Base-by-base conservation (phyloP, 2,329 filamentous ascomycete genomes). In the Aschersonia sp. region DNA sequence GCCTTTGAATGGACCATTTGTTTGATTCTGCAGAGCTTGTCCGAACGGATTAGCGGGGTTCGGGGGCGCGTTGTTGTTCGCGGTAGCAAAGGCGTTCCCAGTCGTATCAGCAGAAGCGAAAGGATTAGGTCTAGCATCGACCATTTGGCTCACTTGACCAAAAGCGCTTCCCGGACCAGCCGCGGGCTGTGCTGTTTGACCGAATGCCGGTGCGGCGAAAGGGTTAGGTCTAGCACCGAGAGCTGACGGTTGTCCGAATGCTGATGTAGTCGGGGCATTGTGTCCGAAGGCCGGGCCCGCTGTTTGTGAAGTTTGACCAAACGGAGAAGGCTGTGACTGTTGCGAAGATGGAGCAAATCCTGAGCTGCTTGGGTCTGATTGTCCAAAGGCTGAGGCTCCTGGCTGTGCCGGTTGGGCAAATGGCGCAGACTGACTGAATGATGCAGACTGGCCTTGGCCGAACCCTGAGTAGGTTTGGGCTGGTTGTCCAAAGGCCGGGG, bases 331-430 rank as follows among this genome's bases (percentile, higher is more conserved):
- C 30, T 47, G 45, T 42, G 47, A 29, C n/a, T 46, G 35, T 7
- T 54, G 52, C n/a, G 66, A 60, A 31, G 70, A 62, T 48, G 73
- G 69, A 1, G 69, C 68, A 50, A 71, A 70, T 0, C 61, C 54
- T 10, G 63, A 56, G 31, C 55, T 50, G 32, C 53, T 41, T 41
- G 58, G 63, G n/a, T 65, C 58, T 29, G 45, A 52, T 41, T 73
- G 66, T 2, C 72, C 68, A 52, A 79, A 77, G 53, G 48, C 45
- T 56, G 59, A 7, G 55, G 48, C 9, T 3, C 53, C 56, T 40
- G 62, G 57, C 47, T 68, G 65, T 5, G 71, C 63, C 9, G 67
- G 55, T 48, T 73, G 65, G 1, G 67, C 64, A 54, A 75, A 74
- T 0, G 58, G 53, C 4, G 59, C 53, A 5, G 59, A 55, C 30